Base-by-base conservation (phyloP, 139 green algal species). In the Marvania coccoides region DNA sequence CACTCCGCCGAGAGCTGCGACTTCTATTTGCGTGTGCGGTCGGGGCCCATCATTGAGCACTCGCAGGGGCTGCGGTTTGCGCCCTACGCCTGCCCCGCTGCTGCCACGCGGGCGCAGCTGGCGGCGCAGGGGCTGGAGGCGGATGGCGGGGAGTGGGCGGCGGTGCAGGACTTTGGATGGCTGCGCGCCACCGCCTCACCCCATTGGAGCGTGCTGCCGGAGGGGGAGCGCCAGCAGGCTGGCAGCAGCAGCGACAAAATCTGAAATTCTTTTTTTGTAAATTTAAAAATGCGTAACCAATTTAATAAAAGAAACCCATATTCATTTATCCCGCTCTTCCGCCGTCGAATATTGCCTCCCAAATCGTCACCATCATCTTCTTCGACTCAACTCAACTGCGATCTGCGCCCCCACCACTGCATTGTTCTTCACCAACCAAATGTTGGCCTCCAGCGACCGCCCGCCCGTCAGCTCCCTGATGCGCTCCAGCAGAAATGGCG, bases 351-450 rank as follows among this genome's bases (percentile, higher is more conserved):
- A n/a, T n/a, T n/a, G n/a, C n/a, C n/a, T n/a, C n/a, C n/a, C n/a
- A n/a, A n/a, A n/a, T n/a, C n/a, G n/a, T n/a, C n/a, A n/a, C n/a
- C n/a, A n/a, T n/a, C n/a, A n/a, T n/a, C n/a, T n/a, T n/a, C n/a
- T n/a, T n/a, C n/a, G n/a, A n/a, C n/a, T 23, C 48, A 85, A 57
- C 36, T 68, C 78, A 2, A 48, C 69, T 12, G 92, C 91, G 28
- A 97, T 76, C 13, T 70, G 35, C 0, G 88, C 77, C 3, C 92
- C 94, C 30, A 98, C 67, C 15, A 19, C 36, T 6, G 94, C 94
- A 65, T 98, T 98, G 86, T 98, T 93, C 72, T 95, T 92, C 3
- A 97, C 78, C 19, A 98, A 80, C 19, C 68, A 70, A 9, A 99
- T 92, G 76, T 99, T 98, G n/a, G 91, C 75, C 2, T 68, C 73